phyloP scores from a whole-genome alignment of 1,139 yeast species.

The Diutina sp. region DNA sequence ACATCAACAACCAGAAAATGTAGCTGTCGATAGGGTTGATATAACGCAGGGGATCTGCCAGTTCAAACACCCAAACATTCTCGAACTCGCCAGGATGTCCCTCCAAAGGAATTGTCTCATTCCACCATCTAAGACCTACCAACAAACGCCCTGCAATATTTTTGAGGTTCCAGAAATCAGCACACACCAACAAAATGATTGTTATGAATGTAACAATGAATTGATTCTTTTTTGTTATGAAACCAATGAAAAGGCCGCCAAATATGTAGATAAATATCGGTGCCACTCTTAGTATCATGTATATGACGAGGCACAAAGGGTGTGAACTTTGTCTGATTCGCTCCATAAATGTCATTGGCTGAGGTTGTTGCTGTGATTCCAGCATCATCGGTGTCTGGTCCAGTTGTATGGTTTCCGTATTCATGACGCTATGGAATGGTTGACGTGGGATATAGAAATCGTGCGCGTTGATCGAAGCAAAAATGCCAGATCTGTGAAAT shows the following conservation, averaged over 20 bases:
- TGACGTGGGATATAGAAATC: not conserved
- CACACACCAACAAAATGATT: conserved; percentile 62
- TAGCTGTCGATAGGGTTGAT: conserved; percentile 88
- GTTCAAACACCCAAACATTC: conserved; percentile 81
- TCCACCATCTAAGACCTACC: conserved; percentile 96
- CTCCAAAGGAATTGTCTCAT: conserved; percentile 37
- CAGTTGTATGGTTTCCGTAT: not conserved
- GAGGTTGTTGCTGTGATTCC: not conserved
- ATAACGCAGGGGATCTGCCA: conserved; percentile 69
- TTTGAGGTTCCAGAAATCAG: conserved; percentile 90
- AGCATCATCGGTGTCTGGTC: not conserved
- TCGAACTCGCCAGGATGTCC: conserved; percentile 33
- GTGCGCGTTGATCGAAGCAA: not conserved
- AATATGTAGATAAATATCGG: not conserved
- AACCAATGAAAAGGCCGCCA: not conserved
- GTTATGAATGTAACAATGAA: conserved; percentile 70
- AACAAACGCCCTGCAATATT: conserved; percentile 81
- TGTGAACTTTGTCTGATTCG: conserved; percentile 33
- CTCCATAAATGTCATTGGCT: not conserved
- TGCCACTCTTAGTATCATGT: not conserved
- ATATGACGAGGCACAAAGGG: conserved; percentile 37
- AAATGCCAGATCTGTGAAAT: not conserved
- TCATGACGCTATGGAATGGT: not conserved
- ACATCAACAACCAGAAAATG: conserved; percentile 74
- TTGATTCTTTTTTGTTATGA: conserved; percentile 21